A percentile compares a stretch with the other conserved stretches of the same genome.
phyloP scores from a whole-genome alignment of 331 rosid species.

The Quercus tomentella region DNA sequence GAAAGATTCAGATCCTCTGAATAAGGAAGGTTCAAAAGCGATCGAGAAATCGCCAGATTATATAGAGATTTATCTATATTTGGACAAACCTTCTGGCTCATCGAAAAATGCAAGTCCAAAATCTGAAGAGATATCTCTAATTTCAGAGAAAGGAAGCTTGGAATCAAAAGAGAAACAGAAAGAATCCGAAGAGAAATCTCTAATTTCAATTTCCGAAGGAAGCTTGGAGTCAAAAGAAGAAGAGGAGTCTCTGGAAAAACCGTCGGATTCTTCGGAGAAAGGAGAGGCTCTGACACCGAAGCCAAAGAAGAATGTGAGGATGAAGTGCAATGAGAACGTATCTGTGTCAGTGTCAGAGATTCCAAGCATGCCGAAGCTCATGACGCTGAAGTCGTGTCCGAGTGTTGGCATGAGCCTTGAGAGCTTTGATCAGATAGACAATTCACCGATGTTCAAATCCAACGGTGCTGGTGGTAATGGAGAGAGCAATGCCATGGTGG shows the following conservation, averaged over 20 bases:
- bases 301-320: background rate
- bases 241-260: too few species aligned
- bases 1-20: background rate
- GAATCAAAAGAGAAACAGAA: too few species aligned
- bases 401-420: background rate
- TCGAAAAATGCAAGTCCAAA: too few species aligned
- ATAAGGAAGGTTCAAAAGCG: background rate
- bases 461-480: background rate
- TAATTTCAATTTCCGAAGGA: background rate
- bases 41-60: background rate
- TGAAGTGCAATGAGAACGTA: background rate
- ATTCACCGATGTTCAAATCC: background rate
- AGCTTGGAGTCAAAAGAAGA: background rate
- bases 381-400: background rate
- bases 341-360: background rate
- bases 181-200: background rate
- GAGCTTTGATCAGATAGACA: background rate
- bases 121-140: too few species aligned
- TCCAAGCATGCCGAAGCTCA: background rate
- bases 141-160: too few species aligned
- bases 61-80: background rate
- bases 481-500: conserved; percentile 7
- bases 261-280: background rate
- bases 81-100: too few species aligned
- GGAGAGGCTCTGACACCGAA: background rate